phyloP scores from a whole-genome alignment of 2,329 filamentous ascomycete genomes.

The Sporothrix dimorphospora region DNA sequence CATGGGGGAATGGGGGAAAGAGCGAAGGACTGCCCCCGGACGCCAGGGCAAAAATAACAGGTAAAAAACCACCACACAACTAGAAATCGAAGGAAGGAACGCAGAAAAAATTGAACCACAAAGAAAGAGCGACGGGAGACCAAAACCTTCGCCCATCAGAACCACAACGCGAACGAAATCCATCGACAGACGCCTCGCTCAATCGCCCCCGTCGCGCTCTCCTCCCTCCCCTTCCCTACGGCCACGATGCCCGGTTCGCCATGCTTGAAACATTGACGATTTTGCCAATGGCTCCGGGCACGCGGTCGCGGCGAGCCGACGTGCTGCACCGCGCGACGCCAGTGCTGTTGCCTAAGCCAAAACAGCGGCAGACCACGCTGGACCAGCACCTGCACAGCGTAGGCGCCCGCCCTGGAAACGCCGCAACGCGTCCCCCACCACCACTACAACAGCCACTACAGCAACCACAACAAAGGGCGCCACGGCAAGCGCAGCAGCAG shows the following conservation, averaged over 20 bases:
- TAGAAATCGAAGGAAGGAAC: background rate
- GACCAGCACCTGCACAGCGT: conserved; percentile 28
- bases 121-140: conserved; percentile 20
- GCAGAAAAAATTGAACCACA: conserved; percentile 16
- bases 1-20: conserved; percentile 18
- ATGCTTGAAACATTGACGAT: conserved; percentile 35
- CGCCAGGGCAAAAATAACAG: conserved; percentile 6
- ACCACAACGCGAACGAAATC: background rate
- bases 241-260: conserved; percentile 28
- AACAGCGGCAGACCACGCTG: conserved; percentile 31
- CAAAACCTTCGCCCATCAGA: conserved; percentile 19
- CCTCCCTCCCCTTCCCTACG: background rate
- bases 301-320: conserved; percentile 35
- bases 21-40: conserved; percentile 1
- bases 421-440: conserved; percentile 26
- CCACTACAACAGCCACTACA: conserved; percentile 5
- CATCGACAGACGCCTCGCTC: background rate
- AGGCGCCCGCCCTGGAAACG: background rate
- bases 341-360: conserved; percentile 33
- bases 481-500: background rate
- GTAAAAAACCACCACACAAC: conserved; percentile 19
- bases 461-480: conserved; percentile 20
- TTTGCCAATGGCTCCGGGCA: conserved; percentile 35
- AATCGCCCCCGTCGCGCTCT: background rate
- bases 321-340: conserved; percentile 31